These are phyloP conservation scores for Aquilaria yunnanensis DNA, from an alignment of 345 rosid species.

Conservation along the genomic window DNA sequence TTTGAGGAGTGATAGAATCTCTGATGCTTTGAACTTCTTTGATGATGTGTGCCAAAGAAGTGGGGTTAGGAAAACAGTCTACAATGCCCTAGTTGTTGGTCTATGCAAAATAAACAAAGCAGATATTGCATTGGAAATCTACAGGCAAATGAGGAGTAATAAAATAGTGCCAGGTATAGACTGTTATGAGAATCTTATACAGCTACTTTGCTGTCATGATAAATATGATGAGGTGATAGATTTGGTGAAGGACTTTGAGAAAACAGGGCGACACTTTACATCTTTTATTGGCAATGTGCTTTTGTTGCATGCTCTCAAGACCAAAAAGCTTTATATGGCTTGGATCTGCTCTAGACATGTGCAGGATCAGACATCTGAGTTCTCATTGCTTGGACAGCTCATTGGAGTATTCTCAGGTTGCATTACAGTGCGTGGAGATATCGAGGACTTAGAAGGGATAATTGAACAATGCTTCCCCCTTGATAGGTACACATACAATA, in stretches of 20 bases:
- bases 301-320: conserved; percentile 44
- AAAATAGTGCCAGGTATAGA: conserved; percentile 41
- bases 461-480: conserved; percentile 59
- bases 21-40: conserved; percentile 60
- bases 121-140: conserved; percentile 40
- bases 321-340: conserved; percentile 41
- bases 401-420: conserved; percentile 56
- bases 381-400: conserved; percentile 48
- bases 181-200: conserved; percentile 56
- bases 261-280: conserved; percentile 38
- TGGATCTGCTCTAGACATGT: conserved; percentile 44
- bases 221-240: conserved; percentile 38
- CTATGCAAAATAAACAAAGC: conserved; percentile 43
- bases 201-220: conserved; percentile 26
- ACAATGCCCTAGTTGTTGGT: conserved; percentile 42
- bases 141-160: conserved; percentile 38
- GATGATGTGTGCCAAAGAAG: conserved; percentile 27
- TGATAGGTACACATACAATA: conserved; percentile 52
- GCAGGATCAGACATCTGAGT: conserved; percentile 30
- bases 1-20: conserved; percentile 42
- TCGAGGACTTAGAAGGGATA: conserved; percentile 39
- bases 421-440: conserved; percentile 19
- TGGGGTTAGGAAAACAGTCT: conserved; percentile 27
- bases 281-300: conserved; percentile 73
- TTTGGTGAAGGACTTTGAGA: conserved; percentile 47